Percentiles rank a stretch among this genome's conserved stretches.
Evolutionary conservation across 2,329 filamentous ascomycete species (phyloP).

Genomic region (Pyrenophora tritici-repentis): DNA sequence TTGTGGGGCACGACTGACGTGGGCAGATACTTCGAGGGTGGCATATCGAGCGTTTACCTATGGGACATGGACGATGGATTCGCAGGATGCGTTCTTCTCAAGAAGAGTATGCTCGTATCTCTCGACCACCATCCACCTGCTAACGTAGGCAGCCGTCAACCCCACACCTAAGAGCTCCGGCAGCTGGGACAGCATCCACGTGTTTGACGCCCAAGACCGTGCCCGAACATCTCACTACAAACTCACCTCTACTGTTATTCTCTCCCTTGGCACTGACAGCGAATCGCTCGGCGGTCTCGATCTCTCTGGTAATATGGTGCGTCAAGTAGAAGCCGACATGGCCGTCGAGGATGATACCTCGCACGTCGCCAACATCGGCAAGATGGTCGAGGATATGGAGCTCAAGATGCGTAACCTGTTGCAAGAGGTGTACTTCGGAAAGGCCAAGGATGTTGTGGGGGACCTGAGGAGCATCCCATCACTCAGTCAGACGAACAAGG

Average conservation of each 20-base stretch:
- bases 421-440: slow-evolving; percentile 99
- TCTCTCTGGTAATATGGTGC: slow-evolving; percentile 95
- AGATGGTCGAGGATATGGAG: slow-evolving; percentile 97
- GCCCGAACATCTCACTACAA: slow-evolving; percentile 95
- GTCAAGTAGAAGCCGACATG: slow-evolving; percentile 91
- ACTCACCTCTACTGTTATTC: slow-evolving; percentile 93
- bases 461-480: slow-evolving; percentile 86
- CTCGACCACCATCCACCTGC: neutral
- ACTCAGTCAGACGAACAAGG: slow-evolving; percentile 81
- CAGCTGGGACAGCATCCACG: slow-evolving; percentile 97
- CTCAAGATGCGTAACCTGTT: slow-evolving; percentile 98
- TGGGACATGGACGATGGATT: slow-evolving; percentile 99
- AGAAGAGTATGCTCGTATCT: slow-evolving; percentile 71
- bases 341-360: slow-evolving; percentile 87
- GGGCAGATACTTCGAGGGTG: slow-evolving; percentile 83
- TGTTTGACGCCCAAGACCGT: slow-evolving; percentile 94
- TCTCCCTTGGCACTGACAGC: slow-evolving; percentile 75
- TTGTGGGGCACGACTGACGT: slow-evolving; percentile 25
- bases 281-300: slow-evolving; percentile 81
- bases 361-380: slow-evolving; percentile 93
- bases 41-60: slow-evolving; percentile 94
- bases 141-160: slow-evolving; percentile 62
- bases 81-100: slow-evolving; percentile 90
- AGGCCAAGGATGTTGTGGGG: slow-evolving; percentile 97
- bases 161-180: slow-evolving; percentile 71